Evolutionary conservation across 306 rosid species (phyloP), one percentile per base, ranked within the genome.

Genomic region (Lathyrus sativus): DNA sequence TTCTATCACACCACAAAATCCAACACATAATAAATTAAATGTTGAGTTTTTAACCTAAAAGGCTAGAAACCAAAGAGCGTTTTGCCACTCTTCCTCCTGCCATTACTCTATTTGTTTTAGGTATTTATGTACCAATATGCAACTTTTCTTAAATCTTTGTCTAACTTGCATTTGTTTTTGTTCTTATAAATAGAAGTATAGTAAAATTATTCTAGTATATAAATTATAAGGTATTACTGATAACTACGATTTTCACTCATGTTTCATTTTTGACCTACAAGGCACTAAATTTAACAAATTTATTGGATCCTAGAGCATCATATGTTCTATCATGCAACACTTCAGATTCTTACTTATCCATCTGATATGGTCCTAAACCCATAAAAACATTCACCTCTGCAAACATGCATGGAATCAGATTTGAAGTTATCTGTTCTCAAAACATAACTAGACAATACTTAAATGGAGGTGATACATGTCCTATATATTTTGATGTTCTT

Each of bases 241-340:
- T 48, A 38, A 13, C 2, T 10, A 53, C 65, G 50, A 57, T 24
- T 24, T 15, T 42, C 60, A 66, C 60, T 56, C 3, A 4, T 48
- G 78, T 31, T 78, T 49, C 78, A 60, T 70, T 67, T 78, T 78
- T 72, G 41, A 74, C 71, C 38, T 57, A 65, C 70, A 67, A 11
- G 48, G 46, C 67, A 51, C 67, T 54, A 67, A 70, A 41, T 67
- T 60, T 5, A 28, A 60, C 29, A 59, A 72, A 28, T 48, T 33
- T 44, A 22, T 33, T 19, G 60, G 60, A 22, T 19, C 45, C 65
- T 59, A 41, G 39, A 0, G 37, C 0, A 24, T 24, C 35, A 49
- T 73, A 49, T 58, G 65, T 60, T 43, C 71, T 42, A 13, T 50
- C 26, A 31, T 33, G 22, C 44, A 44, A 55, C 50, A 65, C 13